A percentile compares a stretch with the other conserved stretches of the same genome.
Conservation (phyloP, 768 basidiomycete species). For the Tulasnella sp. region DNA sequence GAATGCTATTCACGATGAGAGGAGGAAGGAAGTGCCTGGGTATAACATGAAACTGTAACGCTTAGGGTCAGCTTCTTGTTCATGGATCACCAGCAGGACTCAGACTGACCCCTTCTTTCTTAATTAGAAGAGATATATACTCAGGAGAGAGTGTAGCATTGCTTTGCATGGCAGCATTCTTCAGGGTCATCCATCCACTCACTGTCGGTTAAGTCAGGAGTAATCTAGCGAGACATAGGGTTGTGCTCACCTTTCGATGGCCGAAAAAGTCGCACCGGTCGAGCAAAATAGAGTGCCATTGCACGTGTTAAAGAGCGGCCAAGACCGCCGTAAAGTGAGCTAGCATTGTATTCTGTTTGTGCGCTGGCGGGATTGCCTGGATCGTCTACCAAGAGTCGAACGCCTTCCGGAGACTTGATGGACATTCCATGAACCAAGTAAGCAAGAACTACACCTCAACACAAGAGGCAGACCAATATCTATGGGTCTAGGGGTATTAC, state of each 20-base stretch:
- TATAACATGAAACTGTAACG: conserved; percentile 14
- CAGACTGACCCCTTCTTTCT: conserved; percentile 16
- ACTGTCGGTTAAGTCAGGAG: neutral
- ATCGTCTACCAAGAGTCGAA: too few species aligned
- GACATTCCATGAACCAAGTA: too few species aligned
- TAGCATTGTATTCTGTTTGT: too few species aligned
- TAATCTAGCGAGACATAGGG: neutral
- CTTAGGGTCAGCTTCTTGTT: neutral
- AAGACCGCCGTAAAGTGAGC: conserved; percentile 14
- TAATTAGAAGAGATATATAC: conserved; percentile 13
- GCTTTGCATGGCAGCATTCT: conserved; percentile 3
- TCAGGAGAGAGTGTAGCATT: conserved; percentile 11
- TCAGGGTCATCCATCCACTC: conserved; percentile 17
- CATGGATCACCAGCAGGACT: neutral
- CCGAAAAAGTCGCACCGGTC: conserved; percentile 16
- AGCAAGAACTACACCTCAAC: too few species aligned
- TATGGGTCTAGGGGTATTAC: too few species aligned
- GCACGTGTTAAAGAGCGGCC: conserved; percentile 13
- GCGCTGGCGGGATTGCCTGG: too few species aligned
- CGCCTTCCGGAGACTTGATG: too few species aligned
- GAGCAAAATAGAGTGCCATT: conserved; percentile 15
- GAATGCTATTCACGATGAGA: conserved; percentile 14
- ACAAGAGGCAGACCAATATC: too few species aligned
- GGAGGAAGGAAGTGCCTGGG: conserved; percentile 18
- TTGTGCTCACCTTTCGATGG: conserved; percentile 10